Base-by-base conservation (phyloP, 805 yeast species). In the Saturnispora hagleri region DNA sequence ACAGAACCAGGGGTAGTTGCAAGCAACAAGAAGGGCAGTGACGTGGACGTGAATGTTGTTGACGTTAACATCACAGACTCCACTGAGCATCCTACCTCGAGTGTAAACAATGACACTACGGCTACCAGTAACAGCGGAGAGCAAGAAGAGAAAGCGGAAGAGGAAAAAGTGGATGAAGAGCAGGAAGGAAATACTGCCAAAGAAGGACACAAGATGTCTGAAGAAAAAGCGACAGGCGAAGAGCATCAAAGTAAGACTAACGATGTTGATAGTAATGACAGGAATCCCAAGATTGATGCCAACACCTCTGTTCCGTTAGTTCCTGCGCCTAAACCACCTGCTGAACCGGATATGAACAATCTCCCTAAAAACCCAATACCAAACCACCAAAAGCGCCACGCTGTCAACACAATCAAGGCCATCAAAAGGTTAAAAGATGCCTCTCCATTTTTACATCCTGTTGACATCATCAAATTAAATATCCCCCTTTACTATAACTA, bases 341-440 rank as follows among this genome's bases (percentile, higher is more conserved):
- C 73, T 3, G 89, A 84, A 62, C 89, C 90, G 0, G 89, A 84
- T 60, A 77, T 82, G 82, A 62, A 78, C 60, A 81, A 82, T 57
- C 71, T 85, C 24, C 87, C 91, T 2, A 72, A 60, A 12, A 62
- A 73, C 56, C 91, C 95, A 17, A 70, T 86, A 58, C 91, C 93
- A 26, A 73, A 76, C 48, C 97, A 93, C 68, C 98, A 93, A 69
- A 76, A 79, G 60, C 85, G 84, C 62, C 90, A 84, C 62, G 88
- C 91, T 1, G 59, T 79, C 18, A 85, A 87, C 56, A 79, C 90
- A 2, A 75, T 93, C 48, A 87, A 90, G 61, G 90, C 95, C 12
- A 84, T 93, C 55, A 89, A 86, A 66, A 74, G 98, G 55, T 76
- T 91, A 62, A 88, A 89, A 67, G 99, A 93, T 69, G 95, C 98